phyloP scores from a whole-genome alignment of 1,284 basidiomycete species.

The Athelia psychrophila region DNA sequence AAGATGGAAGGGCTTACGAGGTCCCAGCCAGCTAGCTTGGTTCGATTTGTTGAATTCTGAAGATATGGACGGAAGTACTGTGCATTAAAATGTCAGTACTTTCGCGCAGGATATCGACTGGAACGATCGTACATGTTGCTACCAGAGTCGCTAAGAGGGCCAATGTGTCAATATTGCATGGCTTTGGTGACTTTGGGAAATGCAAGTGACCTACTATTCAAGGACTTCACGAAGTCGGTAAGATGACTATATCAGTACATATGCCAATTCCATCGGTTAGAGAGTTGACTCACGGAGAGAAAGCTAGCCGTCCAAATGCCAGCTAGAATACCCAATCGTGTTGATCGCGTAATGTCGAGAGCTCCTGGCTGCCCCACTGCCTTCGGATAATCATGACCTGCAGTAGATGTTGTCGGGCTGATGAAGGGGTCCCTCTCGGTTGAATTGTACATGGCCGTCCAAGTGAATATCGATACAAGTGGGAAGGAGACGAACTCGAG shows the following conservation, averaged over 20 bases:
- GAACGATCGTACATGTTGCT: slow-evolving; percentile 42
- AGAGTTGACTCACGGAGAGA: slow-evolving; percentile 51
- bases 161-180: slow-evolving; percentile 7
- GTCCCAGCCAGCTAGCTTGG: slow-evolving; percentile 83
- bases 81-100: neutral
- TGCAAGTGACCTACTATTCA: slow-evolving; percentile 51
- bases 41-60: slow-evolving; percentile 77
- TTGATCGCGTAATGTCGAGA: slow-evolving; percentile 52
- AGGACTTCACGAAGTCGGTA: slow-evolving; percentile 36
- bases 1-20: slow-evolving; percentile 50
- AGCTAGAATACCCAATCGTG: slow-evolving; percentile 59
- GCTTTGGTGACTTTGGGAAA: no score
- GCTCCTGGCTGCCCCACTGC: slow-evolving; percentile 37
- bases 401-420: slow-evolving; percentile 2
- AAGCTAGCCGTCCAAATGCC: slow-evolving; percentile 70
- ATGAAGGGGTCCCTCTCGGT: slow-evolving; percentile 43
- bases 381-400: slow-evolving; percentile 3
- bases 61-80: slow-evolving; percentile 76
- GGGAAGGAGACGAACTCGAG: no score
- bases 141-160: slow-evolving; percentile 44
- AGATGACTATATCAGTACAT: slow-evolving; percentile 5
- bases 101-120: no score
- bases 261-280: slow-evolving; percentile 6
- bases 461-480: neutral
- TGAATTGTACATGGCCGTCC: slow-evolving; percentile 11